phyloP scores from a whole-genome alignment of 345 rosid species.

The Citrus medica region DNA sequence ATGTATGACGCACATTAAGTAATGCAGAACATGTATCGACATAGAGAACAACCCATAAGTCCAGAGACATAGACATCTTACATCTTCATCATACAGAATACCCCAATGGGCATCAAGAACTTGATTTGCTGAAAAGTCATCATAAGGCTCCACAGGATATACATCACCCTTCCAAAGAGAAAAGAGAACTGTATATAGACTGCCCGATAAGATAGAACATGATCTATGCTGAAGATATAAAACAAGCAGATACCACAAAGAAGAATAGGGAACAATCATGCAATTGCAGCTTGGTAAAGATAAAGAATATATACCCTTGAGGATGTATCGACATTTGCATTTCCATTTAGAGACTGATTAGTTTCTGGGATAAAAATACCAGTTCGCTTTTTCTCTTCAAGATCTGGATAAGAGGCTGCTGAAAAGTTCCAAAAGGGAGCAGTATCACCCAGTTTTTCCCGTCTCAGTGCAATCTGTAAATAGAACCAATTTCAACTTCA shows the following conservation, averaged over 20 bases:
- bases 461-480: conserved; percentile 72
- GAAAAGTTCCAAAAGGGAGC: conserved; percentile 85
- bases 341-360: conserved; percentile 26
- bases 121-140: conserved; percentile 38
- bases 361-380: conserved; percentile 24
- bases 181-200: conserved; percentile 2
- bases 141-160: conserved; percentile 82
- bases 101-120: conserved; percentile 99
- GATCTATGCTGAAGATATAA: neutral
- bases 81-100: conserved; percentile 80
- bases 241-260: conserved; percentile 1
- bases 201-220: neutral
- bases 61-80: conserved; percentile 32
- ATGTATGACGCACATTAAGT: neutral
- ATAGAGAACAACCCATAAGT: neutral
- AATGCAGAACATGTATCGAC: neutral
- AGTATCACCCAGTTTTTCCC: conserved; percentile 80
- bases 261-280: neutral
- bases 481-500: neutral
- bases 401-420: conserved; percentile 64
- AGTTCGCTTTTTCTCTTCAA: conserved; percentile 24
- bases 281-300: neutral
- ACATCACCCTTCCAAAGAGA: conserved; percentile 71
- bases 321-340: conserved; percentile 28
- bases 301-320: conserved; percentile 35